Conservation (phyloP, 352 stramenopile genomes). For the Phytophthora fragariaefolia region DNA sequence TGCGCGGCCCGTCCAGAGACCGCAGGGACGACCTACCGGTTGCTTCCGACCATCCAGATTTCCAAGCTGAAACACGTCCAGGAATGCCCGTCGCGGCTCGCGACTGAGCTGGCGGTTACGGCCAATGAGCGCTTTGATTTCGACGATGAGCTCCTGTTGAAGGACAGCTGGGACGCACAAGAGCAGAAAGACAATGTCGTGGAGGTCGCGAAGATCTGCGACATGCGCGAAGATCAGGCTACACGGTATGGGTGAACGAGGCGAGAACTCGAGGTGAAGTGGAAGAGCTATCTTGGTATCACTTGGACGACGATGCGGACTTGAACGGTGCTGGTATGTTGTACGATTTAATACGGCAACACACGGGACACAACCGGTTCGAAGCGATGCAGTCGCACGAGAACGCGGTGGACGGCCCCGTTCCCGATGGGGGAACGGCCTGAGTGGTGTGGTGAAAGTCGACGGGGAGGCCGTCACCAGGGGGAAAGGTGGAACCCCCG, state of each 20-base stretch:
- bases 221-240: constrained; percentile 6
- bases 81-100: background rate
- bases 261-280: background rate
- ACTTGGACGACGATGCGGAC: constrained; percentile 4
- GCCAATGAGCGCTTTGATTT: constrained; percentile 20
- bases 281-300: background rate
- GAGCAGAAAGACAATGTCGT: background rate
- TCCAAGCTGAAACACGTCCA: background rate
- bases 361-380: too few species aligned
- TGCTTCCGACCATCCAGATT: background rate
- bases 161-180: constrained; percentile 24
- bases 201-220: constrained; percentile 21
- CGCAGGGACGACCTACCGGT: background rate
- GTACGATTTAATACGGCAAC: too few species aligned
- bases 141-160: constrained; percentile 27
- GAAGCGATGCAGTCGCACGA: too few species aligned
- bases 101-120: background rate
- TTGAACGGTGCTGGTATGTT: constrained; percentile 12
- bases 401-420: too few species aligned
- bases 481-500: too few species aligned
- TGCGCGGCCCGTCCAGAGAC: background rate
- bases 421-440: background rate
- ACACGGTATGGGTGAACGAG: too few species aligned
- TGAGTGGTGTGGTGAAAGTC: background rate
- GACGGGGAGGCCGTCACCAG: too few species aligned